A percentile compares a stretch with the other conserved stretches of the same genome.
Evolutionary conservation across 768 basidiomycete species (phyloP).

Genomic region (Dioszegia aurantiaca): DNA sequence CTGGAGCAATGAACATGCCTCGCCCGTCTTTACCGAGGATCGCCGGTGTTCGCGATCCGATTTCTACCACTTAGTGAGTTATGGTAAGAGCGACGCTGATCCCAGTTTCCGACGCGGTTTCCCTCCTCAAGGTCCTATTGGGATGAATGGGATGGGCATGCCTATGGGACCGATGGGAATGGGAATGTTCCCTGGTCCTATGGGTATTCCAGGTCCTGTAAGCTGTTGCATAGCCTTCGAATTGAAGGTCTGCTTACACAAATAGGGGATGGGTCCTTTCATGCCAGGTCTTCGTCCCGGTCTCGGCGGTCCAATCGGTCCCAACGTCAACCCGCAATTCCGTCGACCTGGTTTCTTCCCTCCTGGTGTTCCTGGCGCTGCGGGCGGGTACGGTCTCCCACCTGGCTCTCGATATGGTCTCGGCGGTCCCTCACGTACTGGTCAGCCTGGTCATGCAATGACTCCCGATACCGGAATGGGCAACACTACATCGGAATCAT

Average conservation of each 20-base stretch:
- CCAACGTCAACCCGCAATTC: constrained; percentile 47
- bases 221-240: constrained; percentile 11
- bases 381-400: constrained; percentile 49
- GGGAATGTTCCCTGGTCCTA: constrained; percentile 48
- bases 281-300: constrained; percentile 50
- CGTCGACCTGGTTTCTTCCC: constrained; percentile 49
- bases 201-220: constrained; percentile 47
- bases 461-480: constrained; percentile 38
- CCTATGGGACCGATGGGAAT: constrained; percentile 45
- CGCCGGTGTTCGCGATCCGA: constrained; percentile 50
- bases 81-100: not conserved
- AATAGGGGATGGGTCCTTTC: constrained; percentile 49
- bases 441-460: constrained; percentile 16
- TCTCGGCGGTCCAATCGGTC: constrained; percentile 48
- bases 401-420: constrained; percentile 41
- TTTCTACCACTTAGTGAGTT: constrained; percentile 51
- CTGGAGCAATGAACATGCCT: constrained; percentile 43
- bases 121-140: constrained; percentile 47
- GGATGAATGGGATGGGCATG: constrained; percentile 18
- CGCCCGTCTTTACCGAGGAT: constrained; percentile 45
- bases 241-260: constrained; percentile 5
- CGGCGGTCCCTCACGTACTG: constrained; percentile 25
- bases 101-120: constrained; percentile 44
- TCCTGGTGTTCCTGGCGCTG: constrained; percentile 42
- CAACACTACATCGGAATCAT: constrained; percentile 39